Evolutionary conservation across 2,329 filamentous ascomycete genomes (phyloP).

Genomic region (Clonostachys sp.): DNA sequence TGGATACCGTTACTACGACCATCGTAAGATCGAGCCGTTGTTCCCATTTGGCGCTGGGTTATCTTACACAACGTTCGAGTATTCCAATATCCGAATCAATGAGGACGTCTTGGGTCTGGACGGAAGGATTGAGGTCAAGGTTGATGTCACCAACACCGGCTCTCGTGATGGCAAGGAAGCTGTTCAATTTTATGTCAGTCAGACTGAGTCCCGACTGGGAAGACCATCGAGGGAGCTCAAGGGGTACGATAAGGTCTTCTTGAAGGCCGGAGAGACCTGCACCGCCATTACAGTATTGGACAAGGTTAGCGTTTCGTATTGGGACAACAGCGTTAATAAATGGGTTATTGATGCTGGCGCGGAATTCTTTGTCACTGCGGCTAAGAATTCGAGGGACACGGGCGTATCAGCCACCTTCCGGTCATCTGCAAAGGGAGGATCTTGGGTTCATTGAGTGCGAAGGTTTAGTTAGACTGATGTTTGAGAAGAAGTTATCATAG

Average conservation of each 20-base stretch:
- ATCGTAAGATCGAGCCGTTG: slow-evolving; percentile 33
- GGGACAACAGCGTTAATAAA: not conserved
- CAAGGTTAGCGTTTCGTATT: not conserved
- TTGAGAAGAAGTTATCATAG: too few relatives aligned
- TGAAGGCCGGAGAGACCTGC: slow-evolving; percentile 54
- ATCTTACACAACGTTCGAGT: slow-evolving; percentile 50
- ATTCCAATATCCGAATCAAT: slow-evolving; percentile 29
- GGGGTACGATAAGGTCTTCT: slow-evolving; percentile 61
- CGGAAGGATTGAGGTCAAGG: slow-evolving; percentile 50
- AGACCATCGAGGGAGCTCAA: slow-evolving; percentile 61
- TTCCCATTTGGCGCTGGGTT: slow-evolving; percentile 53
- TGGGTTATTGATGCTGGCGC: not conserved
- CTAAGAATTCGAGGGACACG: not conserved
- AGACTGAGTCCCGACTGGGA: slow-evolving; percentile 51
- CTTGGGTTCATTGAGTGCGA: not conserved
- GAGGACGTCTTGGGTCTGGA: slow-evolving; percentile 39
- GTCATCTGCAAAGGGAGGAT: not conserved
- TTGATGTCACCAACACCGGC: slow-evolving; percentile 61
- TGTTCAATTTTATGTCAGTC: slow-evolving; percentile 55
- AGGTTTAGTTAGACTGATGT: too few relatives aligned
- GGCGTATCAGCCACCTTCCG: not conserved
- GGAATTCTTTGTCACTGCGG: not conserved
- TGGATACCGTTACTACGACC: slow-evolving; percentile 57
- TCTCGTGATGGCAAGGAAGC: slow-evolving; percentile 42
- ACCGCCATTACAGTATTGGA: slow-evolving; percentile 14